A percentile compares a stretch with the other conserved stretches of the same genome.
Evolutionary conservation across 352 stramenopile genomes (phyloP).

Genomic region (Pythium graminicola): DNA sequence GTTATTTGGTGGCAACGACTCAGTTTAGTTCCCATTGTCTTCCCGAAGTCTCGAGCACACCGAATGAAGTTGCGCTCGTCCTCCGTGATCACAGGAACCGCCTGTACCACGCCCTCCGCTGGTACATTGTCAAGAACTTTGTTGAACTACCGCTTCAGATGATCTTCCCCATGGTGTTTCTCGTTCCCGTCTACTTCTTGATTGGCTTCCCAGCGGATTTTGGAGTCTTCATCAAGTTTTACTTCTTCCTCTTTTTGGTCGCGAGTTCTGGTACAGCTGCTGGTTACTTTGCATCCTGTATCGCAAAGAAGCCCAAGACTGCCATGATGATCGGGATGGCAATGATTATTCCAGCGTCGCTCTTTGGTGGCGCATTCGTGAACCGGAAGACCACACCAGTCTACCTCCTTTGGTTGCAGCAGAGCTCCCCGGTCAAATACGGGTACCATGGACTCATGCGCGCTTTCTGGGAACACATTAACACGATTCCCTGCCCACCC

Average conservation of each 20-base stretch:
- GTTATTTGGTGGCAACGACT: constrained; percentile 33
- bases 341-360: constrained; percentile 33
- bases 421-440: constrained; percentile 33
- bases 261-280: constrained; percentile 18
- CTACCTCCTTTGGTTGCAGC: constrained; percentile 35
- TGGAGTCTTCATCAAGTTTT: constrained; percentile 30
- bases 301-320: constrained; percentile 23
- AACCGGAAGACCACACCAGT: constrained; percentile 25
- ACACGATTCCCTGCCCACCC: constrained; percentile 21
- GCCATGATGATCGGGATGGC: constrained; percentile 29
- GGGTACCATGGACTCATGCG: constrained; percentile 30
- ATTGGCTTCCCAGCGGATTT: constrained; percentile 25
- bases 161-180: constrained; percentile 24
- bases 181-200: constrained; percentile 34
- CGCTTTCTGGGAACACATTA: constrained; percentile 26
- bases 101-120: constrained; percentile 26
- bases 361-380: constrained; percentile 37
- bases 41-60: constrained; percentile 26
- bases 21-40: neutral
- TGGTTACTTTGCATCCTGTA: constrained; percentile 34
- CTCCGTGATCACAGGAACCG: constrained; percentile 28
- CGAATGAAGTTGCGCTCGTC: constrained; percentile 30
- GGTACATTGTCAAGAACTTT: constrained; percentile 36
- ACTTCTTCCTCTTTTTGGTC: constrained; percentile 20
- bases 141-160: constrained; percentile 26